Base-by-base conservation (phyloP, 441 rosid genomes). In the Breynia disticha region DNA sequence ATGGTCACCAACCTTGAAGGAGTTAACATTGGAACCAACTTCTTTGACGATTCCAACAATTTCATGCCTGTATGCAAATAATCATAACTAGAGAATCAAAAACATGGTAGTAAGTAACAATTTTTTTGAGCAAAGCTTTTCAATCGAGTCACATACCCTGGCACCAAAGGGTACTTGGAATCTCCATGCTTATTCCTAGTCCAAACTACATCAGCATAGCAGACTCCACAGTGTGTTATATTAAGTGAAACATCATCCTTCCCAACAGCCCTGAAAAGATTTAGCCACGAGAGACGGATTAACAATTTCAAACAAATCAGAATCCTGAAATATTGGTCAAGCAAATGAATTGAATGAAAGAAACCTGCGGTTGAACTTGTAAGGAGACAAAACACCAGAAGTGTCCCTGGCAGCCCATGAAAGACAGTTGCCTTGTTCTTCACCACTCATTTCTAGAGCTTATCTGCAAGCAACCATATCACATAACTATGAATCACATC, bases 171-270 rank as follows among this genome's bases (percentile, higher is more conserved):
- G 59, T 88, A 86, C 70, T 65, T 81, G 3, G 87, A 68, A 61
- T 79, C 70, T n/a, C 75, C 82, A 41, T 20, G 69, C 59, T 57
- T 46, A 78, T 88, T 91, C 66, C 75, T 70, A 19, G 86, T 78
- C 95, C 91, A 82, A 52, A 67, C 42, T 56, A 78, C 77, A 74
- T 91, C 98, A 53, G 94, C 91, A 69, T 82, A 80, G 71, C 98
- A 91, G 48, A 91, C 65, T 54, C 98, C 97, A 64, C 95, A 91
- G 57, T 91, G 95, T 0, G 95, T 91, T 55, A 91, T 91, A n/a
- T 69, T 72, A 22, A 91, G 13, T 3, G 83, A 86, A 64, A 91
- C 75, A 63, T 88, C 98, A 39, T 88, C 82, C 11, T 22, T 73
- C 45, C 76, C 67, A 42, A 79, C 60, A 43, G 78, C 45, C 83